A percentile compares a stretch with the other conserved stretches of the same genome.
Evolutionary conservation across 371 early-diverging fungal species (phyloP).

Genomic region (Saksenaea vasiformis): DNA sequence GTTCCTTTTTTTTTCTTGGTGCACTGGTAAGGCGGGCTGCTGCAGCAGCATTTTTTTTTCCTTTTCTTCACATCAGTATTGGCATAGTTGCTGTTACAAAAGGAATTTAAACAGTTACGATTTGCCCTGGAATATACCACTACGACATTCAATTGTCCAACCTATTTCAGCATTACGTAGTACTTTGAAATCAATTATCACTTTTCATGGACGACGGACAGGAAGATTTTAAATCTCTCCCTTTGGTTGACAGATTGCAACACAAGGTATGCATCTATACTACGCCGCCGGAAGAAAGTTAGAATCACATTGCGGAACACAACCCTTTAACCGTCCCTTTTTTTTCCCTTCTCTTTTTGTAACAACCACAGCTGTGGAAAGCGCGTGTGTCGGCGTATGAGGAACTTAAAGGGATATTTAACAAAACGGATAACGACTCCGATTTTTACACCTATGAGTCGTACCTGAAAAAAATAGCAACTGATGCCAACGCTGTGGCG

Average conservation of each 20-base stretch:
- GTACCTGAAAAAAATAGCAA: constrained; percentile 74
- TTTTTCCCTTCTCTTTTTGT: constrained; percentile 3
- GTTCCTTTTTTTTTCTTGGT: neutral
- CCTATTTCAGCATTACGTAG: neutral
- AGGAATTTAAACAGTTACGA: neutral
- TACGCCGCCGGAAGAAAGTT: constrained; percentile 14
- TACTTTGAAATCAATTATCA: neutral
- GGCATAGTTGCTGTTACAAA: neutral
- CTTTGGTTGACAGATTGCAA: constrained; percentile 65
- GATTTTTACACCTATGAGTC: constrained; percentile 75
- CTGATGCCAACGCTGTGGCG: constrained; percentile 90
- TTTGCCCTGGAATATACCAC: neutral
- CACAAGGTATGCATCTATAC: constrained; percentile 64
- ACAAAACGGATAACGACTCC: constrained; percentile 57
- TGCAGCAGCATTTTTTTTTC: neutral
- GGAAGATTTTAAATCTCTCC: constrained; percentile 70
- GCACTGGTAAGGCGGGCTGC: neutral
- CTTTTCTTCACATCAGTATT: neutral
- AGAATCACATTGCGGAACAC: constrained; percentile 3
- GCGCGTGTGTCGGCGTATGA: constrained; percentile 89
- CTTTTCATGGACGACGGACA: constrained; percentile 38
- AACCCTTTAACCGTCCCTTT: neutral
- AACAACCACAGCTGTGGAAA: constrained; percentile 82
- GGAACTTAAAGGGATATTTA: constrained; percentile 74
- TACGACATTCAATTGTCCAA: neutral